Conservation (phyloP, 495 filamentous ascomycete genomes). For the Penicillium parvum region DNA sequence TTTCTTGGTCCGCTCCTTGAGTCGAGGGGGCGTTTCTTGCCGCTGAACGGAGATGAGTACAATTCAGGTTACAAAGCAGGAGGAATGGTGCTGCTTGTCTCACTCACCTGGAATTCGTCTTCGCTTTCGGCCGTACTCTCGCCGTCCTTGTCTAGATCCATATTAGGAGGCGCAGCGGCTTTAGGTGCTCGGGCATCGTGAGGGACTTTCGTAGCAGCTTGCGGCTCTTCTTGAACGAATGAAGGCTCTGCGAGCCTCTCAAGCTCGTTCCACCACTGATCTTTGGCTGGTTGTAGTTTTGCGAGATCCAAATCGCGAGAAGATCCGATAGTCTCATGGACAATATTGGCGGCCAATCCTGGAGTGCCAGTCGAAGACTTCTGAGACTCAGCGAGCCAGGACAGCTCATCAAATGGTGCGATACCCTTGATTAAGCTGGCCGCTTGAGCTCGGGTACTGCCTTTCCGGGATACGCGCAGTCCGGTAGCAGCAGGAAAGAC, state of each 20-base stretch:
- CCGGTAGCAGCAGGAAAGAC: slow-evolving; percentile 65
- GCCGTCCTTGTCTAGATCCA: slow-evolving; percentile 14
- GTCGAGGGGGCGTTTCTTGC: slow-evolving; percentile 35
- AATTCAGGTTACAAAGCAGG: background rate
- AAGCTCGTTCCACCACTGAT: slow-evolving; percentile 41
- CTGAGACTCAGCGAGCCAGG: slow-evolving; percentile 33
- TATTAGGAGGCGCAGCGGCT: too few species aligned
- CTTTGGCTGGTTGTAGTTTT: slow-evolving; percentile 15
- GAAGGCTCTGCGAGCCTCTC: slow-evolving; percentile 1
- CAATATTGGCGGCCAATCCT: slow-evolving; percentile 23
- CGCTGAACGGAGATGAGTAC: slow-evolving; percentile 22
- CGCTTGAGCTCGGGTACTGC: slow-evolving; percentile 28
- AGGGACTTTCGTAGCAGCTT: too few species aligned
- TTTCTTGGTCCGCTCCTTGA: slow-evolving; percentile 16
- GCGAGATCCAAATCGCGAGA: slow-evolving; percentile 13
- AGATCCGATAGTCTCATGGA: too few species aligned
- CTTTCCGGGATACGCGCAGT: slow-evolving; percentile 31
- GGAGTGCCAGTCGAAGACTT: slow-evolving; percentile 10
- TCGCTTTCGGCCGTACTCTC: slow-evolving; percentile 24
- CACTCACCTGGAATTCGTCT: slow-evolving; percentile 36
- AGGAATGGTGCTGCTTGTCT: background rate
- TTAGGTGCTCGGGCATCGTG: too few species aligned
- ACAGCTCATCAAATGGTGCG: slow-evolving; percentile 40
- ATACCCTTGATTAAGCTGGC: slow-evolving; percentile 44
- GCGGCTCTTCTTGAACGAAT: slow-evolving; percentile 1